Evolutionary conservation across 2,329 filamentous ascomycete genomes (phyloP), one percentile per base, ranked within the genome.

Genomic region (Samsoniella hepiali): DNA sequence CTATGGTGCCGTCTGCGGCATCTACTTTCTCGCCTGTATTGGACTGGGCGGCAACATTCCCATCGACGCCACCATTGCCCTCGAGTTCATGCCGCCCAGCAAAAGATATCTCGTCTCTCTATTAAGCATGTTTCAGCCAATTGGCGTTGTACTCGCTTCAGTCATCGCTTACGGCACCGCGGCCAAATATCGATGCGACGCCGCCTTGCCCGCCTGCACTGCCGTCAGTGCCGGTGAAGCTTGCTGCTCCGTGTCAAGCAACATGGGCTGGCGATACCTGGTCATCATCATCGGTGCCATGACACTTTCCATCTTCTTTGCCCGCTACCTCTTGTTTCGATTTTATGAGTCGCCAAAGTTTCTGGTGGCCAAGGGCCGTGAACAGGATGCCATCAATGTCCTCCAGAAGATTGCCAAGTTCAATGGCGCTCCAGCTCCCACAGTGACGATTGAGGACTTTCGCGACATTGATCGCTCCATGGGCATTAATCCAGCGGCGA

Each of bases 261-360:
- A 87, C 66, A 82, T 84, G 77, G 85, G 84, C 2, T 87, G 84
- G 84, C 73, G 84, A 45, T 87, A 86, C 68, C 82, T 83, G 49
- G 72, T 85, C 67, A 78, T 84, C 61, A 74, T 77, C 7, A 81
- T 86, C 73, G 84, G 84, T 7, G 80, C 77, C 0, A 74, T 86
- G 11, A 79, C 84, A 0, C 74, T 87, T 62, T 65, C 81, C 50
- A 82, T 86, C 74, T 87, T 85, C 64, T 65, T 82, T 38, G 67
- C 81, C 15, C 83, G 84, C n/a, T 85, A 84, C 66, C 70, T 81
- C 8, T 75, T 81, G 65, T 87, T 87, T 70, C 82, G 76, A 10
- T 81, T 87, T 53, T 83, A 79, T 66, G 84, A 87, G 67, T 82
- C 80, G 0, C 84, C 84, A 1, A 86, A 86, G 65, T 86, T 78